Base-by-base conservation (phyloP, 345 rosid genomes). In the Garcia nutans region DNA sequence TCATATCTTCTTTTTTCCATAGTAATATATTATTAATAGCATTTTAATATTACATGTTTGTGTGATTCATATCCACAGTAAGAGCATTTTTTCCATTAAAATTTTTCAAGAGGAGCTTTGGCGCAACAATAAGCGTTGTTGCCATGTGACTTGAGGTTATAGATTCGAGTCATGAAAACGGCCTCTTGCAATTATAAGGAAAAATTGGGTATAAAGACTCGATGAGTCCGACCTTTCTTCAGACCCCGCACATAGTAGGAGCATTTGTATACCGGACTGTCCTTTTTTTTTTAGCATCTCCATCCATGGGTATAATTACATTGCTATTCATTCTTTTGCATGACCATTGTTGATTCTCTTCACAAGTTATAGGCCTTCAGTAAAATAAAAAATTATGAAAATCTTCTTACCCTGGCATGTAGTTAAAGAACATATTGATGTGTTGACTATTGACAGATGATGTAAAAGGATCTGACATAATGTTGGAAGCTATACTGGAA, bases 401-500 rank as follows among this genome's bases (percentile, higher is more conserved):
- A 10, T 6, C 11, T 70, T 45, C 37, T 65, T 22, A 8, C 41
- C 26, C 6, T 71, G 78, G 79, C 89, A 89, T 42, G 82, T 85
- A 74, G 82, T 55, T 37, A 26, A 57, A 22, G 28, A 67, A 57
- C 70, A 22, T 16, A 45, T 75, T 45, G 42, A 45, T 80, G n/a
- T 60, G 59, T 71, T 83, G 45, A 71, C 79, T 59, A 50, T 71
- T 83, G 47, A 71, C 80, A 87, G 95, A 78, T 71, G 80, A 57
- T 75, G 72, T 76, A 5, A 87, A 72, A 79, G 93, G 92, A 81
- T 88, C 96, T 50, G 93, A 89, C 71, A 71, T 91, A 65, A 76
- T 89, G 82, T 23, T 91, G 74, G 93, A 89, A 75, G 93, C 96
- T 13, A 77, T 89, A 66, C 77, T 89, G 68, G 96, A 91, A 83